A percentile compares a stretch with the other conserved stretches of the same genome.
phyloP scores from a whole-genome alignment of 352 stramenopile genomes.

The Phytophthora palmivora region DNA sequence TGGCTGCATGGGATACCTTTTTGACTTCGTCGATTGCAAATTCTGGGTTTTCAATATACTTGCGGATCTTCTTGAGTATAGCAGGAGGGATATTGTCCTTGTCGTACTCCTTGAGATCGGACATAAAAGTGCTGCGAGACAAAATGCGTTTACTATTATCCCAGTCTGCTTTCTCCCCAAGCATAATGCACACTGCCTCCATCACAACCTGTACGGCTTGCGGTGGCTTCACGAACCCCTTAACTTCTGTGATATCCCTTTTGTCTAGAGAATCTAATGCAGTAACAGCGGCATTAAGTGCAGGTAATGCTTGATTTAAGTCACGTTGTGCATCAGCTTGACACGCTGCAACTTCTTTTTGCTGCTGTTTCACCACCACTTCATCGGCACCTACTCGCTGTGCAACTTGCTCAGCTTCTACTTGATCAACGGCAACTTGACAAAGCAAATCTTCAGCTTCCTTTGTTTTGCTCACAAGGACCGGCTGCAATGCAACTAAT shows the following conservation, averaged over 20 bases:
- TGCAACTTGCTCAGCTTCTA: constrained; percentile 54
- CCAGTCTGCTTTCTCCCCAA: constrained; percentile 86
- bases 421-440: constrained; percentile 71
- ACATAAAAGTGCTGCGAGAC: constrained; percentile 77
- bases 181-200: constrained; percentile 90
- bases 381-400: constrained; percentile 67
- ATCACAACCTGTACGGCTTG: constrained; percentile 87
- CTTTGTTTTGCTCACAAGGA: constrained; percentile 62
- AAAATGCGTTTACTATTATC: constrained; percentile 86
- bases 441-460: constrained; percentile 70
- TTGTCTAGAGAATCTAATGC: constrained; percentile 86
- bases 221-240: constrained; percentile 86
- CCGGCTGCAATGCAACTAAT: constrained; percentile 85
- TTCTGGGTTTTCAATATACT: constrained; percentile 87
- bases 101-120: constrained; percentile 87
- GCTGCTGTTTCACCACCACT: constrained; percentile 67
- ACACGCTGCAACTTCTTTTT: constrained; percentile 63
- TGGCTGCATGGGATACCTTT: constrained; percentile 81
- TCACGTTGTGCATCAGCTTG: constrained; percentile 81
- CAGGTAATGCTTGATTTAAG: constrained; percentile 74
- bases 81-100: constrained; percentile 74
- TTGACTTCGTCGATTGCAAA: constrained; percentile 86
- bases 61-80: constrained; percentile 78
- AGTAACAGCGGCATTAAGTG: constrained; percentile 74
- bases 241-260: constrained; percentile 89